Evolutionary conservation across 352 stramenopile species (phyloP), one percentile per base, ranked within the genome.

Genomic region (Globisporangium middletonii): DNA sequence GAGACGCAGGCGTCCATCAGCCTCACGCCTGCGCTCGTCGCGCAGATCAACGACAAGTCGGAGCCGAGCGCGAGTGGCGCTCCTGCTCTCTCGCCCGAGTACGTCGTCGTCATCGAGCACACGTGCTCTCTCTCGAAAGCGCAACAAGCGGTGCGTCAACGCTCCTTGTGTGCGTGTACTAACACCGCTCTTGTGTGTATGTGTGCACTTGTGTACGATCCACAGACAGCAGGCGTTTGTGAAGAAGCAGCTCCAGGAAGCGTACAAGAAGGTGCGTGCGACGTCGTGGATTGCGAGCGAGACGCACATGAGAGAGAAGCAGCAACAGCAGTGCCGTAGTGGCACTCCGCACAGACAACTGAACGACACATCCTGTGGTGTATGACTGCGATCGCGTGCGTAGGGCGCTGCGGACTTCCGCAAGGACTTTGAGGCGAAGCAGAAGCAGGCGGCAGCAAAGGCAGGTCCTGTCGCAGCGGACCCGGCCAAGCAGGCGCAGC

Each of bases 191-290:
- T 23, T 23, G 0, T 47, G 8, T 64, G 41, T 51, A 13, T 57
- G 47, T 18, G 35, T 64, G 28, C 38, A 0, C 54, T 18, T 44
- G 13, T 50, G 4, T 19, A 16, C 1, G 57, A 16, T 26, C 13
- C 44, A 15, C 23, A 91, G 81, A 37, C 75, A 87, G 60, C 69
- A 89, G n/a, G 69, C 58, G 23, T 63, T 63, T 44, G 64, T 88
- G 27, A 88, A 93, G 60, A 83, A 89, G 67, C 77, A 89, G 60
- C 56, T 89, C 53, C 80, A 88, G 68, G 63, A 88, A 58, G 83
- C 83, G 49, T 93, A 93, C 61, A 41, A 68, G 42, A 89, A 89
- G 79, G 83, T 88, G 33, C 46, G 51, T 48, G 6, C 23, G 28
- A 4, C 38, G 9, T 44, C 35, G 7, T 42, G 13, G 0, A 18